Evolutionary conservation across 352 stramenopile genomes (phyloP).

Genomic region (Thraustochytrium sp.): DNA sequence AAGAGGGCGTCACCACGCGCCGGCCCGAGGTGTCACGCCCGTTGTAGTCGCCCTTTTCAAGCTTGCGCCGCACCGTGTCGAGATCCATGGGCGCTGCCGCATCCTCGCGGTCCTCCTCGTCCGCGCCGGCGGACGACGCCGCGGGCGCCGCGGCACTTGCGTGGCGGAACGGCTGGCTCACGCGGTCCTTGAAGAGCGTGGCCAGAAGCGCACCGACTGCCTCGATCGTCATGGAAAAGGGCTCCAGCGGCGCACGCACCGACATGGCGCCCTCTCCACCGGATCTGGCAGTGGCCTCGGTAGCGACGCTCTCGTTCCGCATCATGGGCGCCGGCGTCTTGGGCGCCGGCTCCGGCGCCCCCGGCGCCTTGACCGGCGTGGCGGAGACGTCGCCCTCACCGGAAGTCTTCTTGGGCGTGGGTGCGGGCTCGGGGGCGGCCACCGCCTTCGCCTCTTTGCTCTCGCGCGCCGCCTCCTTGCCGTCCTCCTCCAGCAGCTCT

Average conservation of each 20-base stretch:
- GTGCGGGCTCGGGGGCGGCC: too few species aligned
- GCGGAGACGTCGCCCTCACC: too few species aligned
- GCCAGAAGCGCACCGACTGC: neutral
- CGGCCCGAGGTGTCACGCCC: neutral
- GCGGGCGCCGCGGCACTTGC: neutral
- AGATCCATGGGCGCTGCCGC: neutral
- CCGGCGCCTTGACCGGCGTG: too few species aligned
- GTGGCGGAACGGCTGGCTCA: neutral
- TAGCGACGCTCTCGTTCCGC: too few species aligned
- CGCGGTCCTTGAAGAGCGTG: neutral
- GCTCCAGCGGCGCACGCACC: neutral
- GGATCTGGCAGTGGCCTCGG: too few species aligned
- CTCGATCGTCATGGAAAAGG: neutral
- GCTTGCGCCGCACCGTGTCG: neutral
- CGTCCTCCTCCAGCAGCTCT: neutral
- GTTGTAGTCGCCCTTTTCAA: neutral
- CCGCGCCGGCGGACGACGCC: neutral
- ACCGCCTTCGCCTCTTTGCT: too few species aligned
- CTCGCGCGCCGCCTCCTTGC: too few species aligned
- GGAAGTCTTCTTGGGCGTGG: too few species aligned
- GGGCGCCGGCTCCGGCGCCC: too few species aligned
- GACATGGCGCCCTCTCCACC: too few species aligned
- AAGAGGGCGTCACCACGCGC: neutral
- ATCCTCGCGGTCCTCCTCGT: neutral
- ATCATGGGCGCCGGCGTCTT: too few species aligned